Evolutionary conservation across 2,329 filamentous ascomycete species (phyloP), one percentile per base, ranked within the genome.

Genomic region (Phialocephala subalpina): DNA sequence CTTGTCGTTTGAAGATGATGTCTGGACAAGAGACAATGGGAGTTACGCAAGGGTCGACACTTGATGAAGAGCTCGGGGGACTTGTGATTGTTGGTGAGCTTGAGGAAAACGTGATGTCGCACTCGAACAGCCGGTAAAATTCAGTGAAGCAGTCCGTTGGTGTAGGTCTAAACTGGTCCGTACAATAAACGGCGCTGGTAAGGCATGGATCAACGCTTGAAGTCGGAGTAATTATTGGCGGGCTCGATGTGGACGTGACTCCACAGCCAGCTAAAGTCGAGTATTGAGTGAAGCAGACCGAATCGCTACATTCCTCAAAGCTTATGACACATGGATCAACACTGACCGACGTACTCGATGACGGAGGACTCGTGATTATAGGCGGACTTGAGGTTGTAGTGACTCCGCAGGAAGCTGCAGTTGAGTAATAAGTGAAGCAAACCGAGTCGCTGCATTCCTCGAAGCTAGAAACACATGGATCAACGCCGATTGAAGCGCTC

Each of bases 31-130:
- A 45, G n/a, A 59, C 38, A 7, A 47, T 59, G 14, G 29, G 25
- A 8, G 57, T 47, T 2, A 59, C 9, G 16, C 57, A 59, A n/a
- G 57, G 57, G 16, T 59, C 57, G 11, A 59, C 38, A 22, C 36
- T 45, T n/a, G 45, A 11, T 25, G 45, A 7, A 53, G 25, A 20
- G 45, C 3, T 25, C 22, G 45, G 20, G 4, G 49, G 14, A 29
- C 25, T 33, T 6, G 49, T 6, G 18, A n/a, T 27, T 29, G 47
- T 14, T 18, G 25, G 11, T 9, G 18, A 27, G 11, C 45, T 49
- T 25, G 45, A 49, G 1, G 20, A 49, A 27, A 20, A 49, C 7
- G 20, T 22, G 45, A 27, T 49, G 25, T 22, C 45, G 7, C 49
- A 53, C 11, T n/a, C 12, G 6, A 7, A 12, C 27, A 18, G 49